Evolutionary conservation across 73 alveolate genomes (phyloP).

Genomic region (Effrenium voratum): DNA sequence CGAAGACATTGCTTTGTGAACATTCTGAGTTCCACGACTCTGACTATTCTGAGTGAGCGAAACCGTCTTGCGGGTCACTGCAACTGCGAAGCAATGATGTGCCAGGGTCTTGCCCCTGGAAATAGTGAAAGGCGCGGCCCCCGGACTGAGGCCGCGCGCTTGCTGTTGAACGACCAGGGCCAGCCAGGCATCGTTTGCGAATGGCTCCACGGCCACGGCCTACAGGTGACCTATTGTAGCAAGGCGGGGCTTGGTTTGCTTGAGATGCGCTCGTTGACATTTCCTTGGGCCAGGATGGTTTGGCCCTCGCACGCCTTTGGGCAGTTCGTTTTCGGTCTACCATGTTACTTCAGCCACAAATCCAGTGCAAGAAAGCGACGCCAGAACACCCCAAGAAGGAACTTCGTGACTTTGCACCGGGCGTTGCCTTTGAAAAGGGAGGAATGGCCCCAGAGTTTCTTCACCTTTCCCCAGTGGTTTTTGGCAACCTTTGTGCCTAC

Average conservation of each 20-base stretch:
- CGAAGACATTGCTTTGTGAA: too few species aligned
- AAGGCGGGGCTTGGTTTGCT: background rate
- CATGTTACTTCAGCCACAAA: background rate
- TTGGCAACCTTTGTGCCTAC: too few species aligned
- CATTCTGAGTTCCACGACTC: too few species aligned
- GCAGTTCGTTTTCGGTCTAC: background rate
- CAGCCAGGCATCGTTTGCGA: slow-evolving; percentile 11
- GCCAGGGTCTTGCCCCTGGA: too few species aligned
- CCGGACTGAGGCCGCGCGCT: slow-evolving; percentile 32
- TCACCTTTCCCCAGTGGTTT: too few species aligned
- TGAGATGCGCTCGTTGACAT: background rate
- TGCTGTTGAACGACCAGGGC: slow-evolving; percentile 46
- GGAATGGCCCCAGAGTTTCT: too few species aligned
- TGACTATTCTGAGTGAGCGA: too few species aligned
- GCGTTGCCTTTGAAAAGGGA: too few species aligned
- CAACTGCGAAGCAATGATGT: too few species aligned
- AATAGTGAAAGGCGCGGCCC: background rate
- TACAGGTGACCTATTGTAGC: background rate
- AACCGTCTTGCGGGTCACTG: too few species aligned
- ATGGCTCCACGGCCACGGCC: slow-evolving; percentile 27
- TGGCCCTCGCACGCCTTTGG: background rate
- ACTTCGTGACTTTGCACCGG: too few species aligned
- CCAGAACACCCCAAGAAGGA: background rate
- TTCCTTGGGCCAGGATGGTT: background rate
- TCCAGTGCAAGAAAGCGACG: background rate